Evolutionary conservation across 139 green algal species (phyloP).

Genomic region (Edaphochlamys debaryana): DNA sequence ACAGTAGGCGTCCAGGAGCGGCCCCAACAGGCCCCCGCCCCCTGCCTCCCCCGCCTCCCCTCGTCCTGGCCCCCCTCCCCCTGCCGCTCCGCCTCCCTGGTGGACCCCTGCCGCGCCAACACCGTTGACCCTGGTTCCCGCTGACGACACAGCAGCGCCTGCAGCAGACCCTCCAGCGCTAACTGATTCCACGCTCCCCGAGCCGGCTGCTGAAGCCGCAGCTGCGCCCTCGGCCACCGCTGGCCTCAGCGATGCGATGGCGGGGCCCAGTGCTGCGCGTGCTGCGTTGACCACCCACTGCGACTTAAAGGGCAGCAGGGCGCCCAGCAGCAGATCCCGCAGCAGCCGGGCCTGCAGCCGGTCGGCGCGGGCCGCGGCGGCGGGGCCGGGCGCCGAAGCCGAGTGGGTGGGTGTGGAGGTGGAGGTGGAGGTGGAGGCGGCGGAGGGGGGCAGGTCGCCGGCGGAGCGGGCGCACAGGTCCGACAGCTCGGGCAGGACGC

Average conservation of each 20-base stretch:
- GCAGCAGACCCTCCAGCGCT: too few relatives aligned
- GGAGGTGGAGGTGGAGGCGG: neutral
- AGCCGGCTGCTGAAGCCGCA: too few relatives aligned
- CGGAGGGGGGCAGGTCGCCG: neutral
- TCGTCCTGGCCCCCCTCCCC: too few relatives aligned
- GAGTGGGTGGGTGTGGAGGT: too few relatives aligned
- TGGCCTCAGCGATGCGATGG: neutral
- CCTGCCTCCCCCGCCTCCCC: too few relatives aligned
- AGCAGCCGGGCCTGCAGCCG: conserved; percentile 7
- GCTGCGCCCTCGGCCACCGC: neutral
- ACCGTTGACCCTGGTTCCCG: too few relatives aligned
- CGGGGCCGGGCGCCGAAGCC: too few relatives aligned
- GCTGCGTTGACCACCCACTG: conserved; percentile 35
- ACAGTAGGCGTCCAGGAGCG: conserved; percentile 19
- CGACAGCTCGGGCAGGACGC: neutral
- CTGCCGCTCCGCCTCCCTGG: too few relatives aligned
- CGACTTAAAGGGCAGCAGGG: neutral
- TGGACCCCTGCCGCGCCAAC: too few relatives aligned
- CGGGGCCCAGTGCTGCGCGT: neutral
- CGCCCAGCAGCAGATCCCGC: neutral
- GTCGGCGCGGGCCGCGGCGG: neutral
- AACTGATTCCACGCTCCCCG: too few relatives aligned
- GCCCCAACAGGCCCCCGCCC: neutral
- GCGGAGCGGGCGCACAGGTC: neutral
- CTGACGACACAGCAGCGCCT: too few relatives aligned